Evolutionary conservation across 2,329 filamentous ascomycete species (phyloP).

Genomic region (Beauveria sp.): DNA sequence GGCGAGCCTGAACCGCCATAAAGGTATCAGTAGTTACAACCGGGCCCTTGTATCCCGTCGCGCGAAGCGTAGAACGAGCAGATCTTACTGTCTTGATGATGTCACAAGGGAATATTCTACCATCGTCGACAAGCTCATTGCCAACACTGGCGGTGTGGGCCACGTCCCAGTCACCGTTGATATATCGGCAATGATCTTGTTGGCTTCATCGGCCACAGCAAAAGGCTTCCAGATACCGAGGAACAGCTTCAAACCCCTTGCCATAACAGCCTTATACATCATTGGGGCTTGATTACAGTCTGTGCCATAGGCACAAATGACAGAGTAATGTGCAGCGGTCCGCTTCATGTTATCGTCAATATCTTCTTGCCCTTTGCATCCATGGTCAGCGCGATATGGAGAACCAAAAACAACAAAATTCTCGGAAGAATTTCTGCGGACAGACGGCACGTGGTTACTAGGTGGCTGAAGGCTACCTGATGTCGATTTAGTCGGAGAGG

Average conservation of each 20-base stretch:
- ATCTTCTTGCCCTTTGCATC: conserved; percentile 59
- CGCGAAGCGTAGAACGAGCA: conserved; percentile 50
- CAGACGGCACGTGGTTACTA: background rate
- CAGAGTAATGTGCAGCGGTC: conserved; percentile 45
- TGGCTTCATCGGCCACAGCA: conserved; percentile 47
- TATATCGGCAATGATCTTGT: conserved; percentile 53
- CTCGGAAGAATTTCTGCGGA: conserved; percentile 3
- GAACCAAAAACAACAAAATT: conserved; percentile 40
- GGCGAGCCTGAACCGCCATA: conserved; percentile 56
- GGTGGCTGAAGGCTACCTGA: background rate
- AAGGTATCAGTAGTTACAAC: conserved; percentile 79
- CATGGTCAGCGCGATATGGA: conserved; percentile 41
- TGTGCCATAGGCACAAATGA: conserved; percentile 70
- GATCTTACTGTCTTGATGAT: conserved; percentile 51
- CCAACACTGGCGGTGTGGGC: conserved; percentile 69
- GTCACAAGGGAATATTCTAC: conserved; percentile 40
- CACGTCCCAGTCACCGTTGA: conserved; percentile 56
- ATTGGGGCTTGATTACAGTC: conserved; percentile 67
- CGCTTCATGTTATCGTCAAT: conserved; percentile 57
- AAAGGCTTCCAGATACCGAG: conserved; percentile 63
- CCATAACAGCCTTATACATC: conserved; percentile 54
- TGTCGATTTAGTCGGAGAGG: background rate
- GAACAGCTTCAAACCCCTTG: conserved; percentile 63
- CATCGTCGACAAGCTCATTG: conserved; percentile 71
- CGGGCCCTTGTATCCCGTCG: conserved; percentile 60